Conservation (phyloP, 176 grass and related monocot species). For the Oropetium thomaeum region DNA sequence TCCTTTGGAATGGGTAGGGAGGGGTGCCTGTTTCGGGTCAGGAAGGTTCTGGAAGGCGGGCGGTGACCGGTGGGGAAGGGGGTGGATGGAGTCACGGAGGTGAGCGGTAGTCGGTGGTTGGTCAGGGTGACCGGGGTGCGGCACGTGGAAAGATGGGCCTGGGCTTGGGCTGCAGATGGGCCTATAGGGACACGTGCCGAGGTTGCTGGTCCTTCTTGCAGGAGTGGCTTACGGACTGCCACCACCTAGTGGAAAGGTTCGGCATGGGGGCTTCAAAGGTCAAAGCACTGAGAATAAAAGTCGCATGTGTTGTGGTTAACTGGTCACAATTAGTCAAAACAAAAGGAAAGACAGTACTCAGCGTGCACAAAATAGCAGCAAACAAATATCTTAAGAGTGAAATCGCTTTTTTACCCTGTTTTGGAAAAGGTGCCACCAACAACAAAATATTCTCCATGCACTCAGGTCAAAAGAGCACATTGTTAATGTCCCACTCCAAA, state of each 20-base stretch:
- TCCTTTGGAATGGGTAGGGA: not conserved
- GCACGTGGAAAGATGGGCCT: conserved; percentile 13
- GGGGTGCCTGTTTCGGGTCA: conserved; percentile 17
- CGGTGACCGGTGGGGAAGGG: not conserved
- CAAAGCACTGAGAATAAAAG: not conserved
- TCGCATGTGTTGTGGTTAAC: no score
- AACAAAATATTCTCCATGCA: not conserved
- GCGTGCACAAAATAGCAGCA: not conserved
- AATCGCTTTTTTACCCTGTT: no score
- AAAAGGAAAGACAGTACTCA: not conserved
- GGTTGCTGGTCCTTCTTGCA: not conserved
- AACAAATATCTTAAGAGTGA: not conserved
- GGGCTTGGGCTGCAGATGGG: conserved; percentile 2
- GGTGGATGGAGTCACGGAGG: no score
- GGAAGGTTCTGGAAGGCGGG: conserved; percentile 53
- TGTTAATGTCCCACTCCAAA: not conserved
- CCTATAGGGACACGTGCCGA: not conserved
- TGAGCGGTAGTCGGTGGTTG: not conserved
- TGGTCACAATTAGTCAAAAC: not conserved
- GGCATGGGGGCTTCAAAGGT: not conserved
- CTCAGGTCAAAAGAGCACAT: not conserved
- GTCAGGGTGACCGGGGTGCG: not conserved
- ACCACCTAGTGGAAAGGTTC: not conserved
- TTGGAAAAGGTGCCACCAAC: not conserved
- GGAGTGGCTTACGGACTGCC: not conserved